phyloP scores from a whole-genome alignment of 129 eudicot genomes.

The Silybum marianum region DNA sequence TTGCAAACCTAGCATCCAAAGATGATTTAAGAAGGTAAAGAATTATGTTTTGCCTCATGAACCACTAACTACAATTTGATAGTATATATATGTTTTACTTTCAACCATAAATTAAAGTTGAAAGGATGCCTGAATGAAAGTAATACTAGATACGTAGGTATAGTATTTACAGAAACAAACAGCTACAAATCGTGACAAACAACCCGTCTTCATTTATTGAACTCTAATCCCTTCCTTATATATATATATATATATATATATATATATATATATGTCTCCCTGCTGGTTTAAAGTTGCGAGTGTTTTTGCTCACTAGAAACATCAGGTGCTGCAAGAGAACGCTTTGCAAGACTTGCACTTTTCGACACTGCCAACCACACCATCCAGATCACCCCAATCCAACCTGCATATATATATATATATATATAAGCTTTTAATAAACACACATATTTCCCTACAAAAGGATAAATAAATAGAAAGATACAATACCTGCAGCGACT shows the following conservation, averaged over 20 bases:
- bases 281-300: neutral
- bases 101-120: neutral
- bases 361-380: conserved; percentile 58
- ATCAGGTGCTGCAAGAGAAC: conserved; percentile 46
- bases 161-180: neutral
- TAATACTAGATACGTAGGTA: neutral
- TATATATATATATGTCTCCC: conserved; percentile 15
- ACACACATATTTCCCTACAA: neutral
- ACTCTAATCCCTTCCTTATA: neutral
- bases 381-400: conserved; percentile 80
- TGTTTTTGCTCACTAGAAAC: conserved; percentile 37
- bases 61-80: neutral
- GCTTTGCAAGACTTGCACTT: conserved; percentile 62
- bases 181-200: neutral
- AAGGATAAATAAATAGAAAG: neutral
- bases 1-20: neutral
- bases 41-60: neutral
- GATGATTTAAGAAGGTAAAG: neutral
- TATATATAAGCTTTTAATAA: neutral
- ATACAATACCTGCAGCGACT: conserved; percentile 55
- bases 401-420: conserved; percentile 40
- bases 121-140: neutral
- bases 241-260: no score
- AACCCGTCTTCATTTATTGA: neutral
- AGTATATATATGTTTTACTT: neutral